Percentiles rank a stretch among this genome's conserved stretches.
These are phyloP conservation scores for Phytopythium montanum DNA, from an alignment of 352 stramenopile genomes.

Conservation along the genomic window DNA sequence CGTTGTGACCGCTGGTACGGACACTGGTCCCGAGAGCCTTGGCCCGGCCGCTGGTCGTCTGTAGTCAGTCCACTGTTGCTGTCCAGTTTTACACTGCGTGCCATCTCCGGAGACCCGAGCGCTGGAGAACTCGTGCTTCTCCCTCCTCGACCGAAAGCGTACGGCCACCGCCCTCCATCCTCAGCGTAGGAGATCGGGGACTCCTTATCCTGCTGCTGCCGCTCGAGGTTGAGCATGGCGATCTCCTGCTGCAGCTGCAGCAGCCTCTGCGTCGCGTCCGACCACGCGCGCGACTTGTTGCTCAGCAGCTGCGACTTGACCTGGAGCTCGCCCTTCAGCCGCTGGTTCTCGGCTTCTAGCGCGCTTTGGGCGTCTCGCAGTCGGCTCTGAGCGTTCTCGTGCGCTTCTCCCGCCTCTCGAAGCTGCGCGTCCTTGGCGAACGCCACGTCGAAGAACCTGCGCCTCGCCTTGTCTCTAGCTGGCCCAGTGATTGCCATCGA, in stretches of 20 bases:
- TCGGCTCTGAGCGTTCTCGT: conserved; percentile 54
- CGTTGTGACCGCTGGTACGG: neutral
- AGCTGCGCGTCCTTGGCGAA: conserved; percentile 53
- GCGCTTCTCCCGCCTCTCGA: conserved; percentile 32
- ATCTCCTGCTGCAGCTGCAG: conserved; percentile 79
- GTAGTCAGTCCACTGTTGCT: neutral
- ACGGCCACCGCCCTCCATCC: neutral
- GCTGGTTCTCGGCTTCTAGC: conserved; percentile 69
- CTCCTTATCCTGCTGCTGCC: conserved; percentile 6
- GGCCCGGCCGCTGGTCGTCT: neutral
- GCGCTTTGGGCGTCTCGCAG: conserved; percentile 48
- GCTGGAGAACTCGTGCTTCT: conserved; percentile 6
- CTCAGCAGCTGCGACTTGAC: conserved; percentile 80
- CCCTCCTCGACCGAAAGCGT: neutral
- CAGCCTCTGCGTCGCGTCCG: conserved; percentile 67
- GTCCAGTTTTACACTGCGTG: neutral
- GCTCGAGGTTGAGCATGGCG: conserved; percentile 75
- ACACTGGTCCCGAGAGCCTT: neutral
- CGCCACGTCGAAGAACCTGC: conserved; percentile 54
- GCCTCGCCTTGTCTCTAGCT: conserved; percentile 53
- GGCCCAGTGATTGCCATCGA: conserved; percentile 35
- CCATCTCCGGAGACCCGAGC: neutral
- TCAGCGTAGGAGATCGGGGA: neutral
- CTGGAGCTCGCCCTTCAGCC: conserved; percentile 69
- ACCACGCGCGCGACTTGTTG: conserved; percentile 85